phyloP scores from a whole-genome alignment of 805 yeast genomes.

The Candida khao-thaluensis region DNA sequence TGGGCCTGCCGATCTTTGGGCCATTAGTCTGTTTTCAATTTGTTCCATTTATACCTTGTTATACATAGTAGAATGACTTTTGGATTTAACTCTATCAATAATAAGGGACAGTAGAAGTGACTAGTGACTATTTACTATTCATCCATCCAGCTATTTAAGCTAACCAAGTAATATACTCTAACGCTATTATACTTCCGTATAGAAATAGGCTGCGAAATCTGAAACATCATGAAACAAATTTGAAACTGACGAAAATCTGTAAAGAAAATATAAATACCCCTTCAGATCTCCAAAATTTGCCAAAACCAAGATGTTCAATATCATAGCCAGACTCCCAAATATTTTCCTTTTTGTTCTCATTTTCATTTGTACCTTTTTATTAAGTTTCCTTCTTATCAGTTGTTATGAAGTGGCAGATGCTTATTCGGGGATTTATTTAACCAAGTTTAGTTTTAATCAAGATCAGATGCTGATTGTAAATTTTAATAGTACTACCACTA shows the following conservation, averaged over 20 bases:
- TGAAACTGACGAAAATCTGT: background rate
- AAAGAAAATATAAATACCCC: no score
- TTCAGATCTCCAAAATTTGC: no score
- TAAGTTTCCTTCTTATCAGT: constrained; percentile 57
- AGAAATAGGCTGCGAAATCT: constrained; percentile 6
- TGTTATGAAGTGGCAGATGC: constrained; percentile 41
- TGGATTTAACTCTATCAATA: no score
- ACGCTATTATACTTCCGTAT: no score
- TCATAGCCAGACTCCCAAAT: constrained; percentile 14
- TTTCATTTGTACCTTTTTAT: constrained; percentile 48
- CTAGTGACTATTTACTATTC: no score
- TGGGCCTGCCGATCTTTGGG: no score
- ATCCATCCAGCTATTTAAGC: no score
- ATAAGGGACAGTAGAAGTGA: no score
- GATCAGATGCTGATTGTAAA: constrained; percentile 18
- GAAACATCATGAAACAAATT: constrained; percentile 11
- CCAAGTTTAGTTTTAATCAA: constrained; percentile 48
- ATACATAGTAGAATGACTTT: no score
- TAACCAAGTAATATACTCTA: no score
- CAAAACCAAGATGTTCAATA: constrained; percentile 11
- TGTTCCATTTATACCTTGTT: no score
- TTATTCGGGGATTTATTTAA: constrained; percentile 50
- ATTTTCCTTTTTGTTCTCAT: constrained; percentile 39
- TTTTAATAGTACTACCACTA: constrained; percentile 12
- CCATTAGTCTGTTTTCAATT: no score